Percentiles rank a stretch among this genome's conserved stretches.
phyloP scores from a whole-genome alignment of 441 rosid genomes.

The Erodium moschatum region DNA sequence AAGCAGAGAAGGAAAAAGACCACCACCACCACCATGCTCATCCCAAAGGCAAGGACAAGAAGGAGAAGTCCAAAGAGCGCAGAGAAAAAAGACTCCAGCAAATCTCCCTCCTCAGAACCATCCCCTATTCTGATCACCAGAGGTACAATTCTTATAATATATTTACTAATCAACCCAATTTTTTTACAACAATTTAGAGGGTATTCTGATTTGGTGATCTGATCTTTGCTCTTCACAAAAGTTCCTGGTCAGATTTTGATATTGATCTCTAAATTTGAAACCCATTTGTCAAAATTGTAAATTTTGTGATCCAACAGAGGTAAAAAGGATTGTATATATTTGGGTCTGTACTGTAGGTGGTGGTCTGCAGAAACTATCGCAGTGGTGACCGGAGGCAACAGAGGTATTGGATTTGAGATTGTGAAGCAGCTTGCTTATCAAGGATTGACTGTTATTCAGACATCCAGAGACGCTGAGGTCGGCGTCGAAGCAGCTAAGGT shows the following conservation, averaged over 20 bases:
- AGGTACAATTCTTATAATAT: conserved; percentile 30
- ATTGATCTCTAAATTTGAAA: neutral
- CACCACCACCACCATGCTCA: neutral
- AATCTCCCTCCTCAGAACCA: conserved; percentile 74
- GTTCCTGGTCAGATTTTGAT: too few species aligned
- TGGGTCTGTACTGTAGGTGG: conserved; percentile 36
- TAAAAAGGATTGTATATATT: neutral
- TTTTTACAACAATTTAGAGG: too few species aligned
- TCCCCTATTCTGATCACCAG: conserved; percentile 81
- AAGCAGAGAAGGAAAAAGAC: neutral
- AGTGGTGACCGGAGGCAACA: conserved; percentile 77
- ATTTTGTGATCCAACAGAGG: too few species aligned
- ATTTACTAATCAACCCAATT: neutral
- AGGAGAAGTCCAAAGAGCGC: conserved; percentile 36
- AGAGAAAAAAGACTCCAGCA: conserved; percentile 70
- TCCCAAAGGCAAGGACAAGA: neutral
- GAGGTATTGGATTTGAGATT: conserved; percentile 86
- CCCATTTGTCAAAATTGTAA: conserved; percentile 8
- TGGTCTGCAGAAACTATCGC: conserved; percentile 77
- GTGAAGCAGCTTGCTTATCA: conserved; percentile 73
- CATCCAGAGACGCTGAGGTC: conserved; percentile 56
- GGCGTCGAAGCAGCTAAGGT: conserved; percentile 56
- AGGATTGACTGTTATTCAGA: conserved; percentile 65
- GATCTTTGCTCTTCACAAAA: too few species aligned
- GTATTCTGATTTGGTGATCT: too few species aligned